phyloP scores from a whole-genome alignment of 2,329 filamentous ascomycete genomes.

The Septoria linicola region DNA sequence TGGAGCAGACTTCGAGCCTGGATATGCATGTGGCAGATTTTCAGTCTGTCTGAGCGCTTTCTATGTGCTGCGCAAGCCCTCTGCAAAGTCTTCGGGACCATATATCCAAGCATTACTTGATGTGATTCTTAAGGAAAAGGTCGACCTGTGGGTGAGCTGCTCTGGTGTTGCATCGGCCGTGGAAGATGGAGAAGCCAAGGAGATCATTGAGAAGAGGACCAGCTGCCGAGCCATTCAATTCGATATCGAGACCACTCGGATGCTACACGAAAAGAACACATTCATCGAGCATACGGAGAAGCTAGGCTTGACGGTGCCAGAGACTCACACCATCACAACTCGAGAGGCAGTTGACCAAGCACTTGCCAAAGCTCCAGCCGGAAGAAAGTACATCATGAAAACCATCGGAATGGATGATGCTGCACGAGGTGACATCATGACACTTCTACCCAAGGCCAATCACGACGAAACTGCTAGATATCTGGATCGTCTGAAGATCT shows the following conservation, averaged over 20 bases:
- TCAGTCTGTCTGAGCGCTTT: constrained; percentile 59
- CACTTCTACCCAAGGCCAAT: constrained; percentile 59
- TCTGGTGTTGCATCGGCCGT: constrained; percentile 66
- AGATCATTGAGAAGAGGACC: constrained; percentile 59
- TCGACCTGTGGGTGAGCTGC: constrained; percentile 72
- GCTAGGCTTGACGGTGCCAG: constrained; percentile 51
- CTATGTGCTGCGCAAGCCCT: constrained; percentile 47
- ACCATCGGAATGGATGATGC: constrained; percentile 62
- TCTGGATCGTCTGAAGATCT: constrained; percentile 57
- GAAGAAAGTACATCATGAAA: constrained; percentile 64
- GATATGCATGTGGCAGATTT: constrained; percentile 52
- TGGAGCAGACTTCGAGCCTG: constrained; percentile 61
- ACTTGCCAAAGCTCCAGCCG: constrained; percentile 16
- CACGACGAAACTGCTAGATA: constrained; percentile 55
- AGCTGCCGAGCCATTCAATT: constrained; percentile 65
- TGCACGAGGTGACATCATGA: constrained; percentile 59
- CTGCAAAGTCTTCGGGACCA: constrained; percentile 35
- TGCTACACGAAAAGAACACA: constrained; percentile 62
- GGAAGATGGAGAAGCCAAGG: constrained; percentile 65
- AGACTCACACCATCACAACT: constrained; percentile 53
- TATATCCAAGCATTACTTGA: constrained; percentile 60
- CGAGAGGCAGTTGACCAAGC: constrained; percentile 8
- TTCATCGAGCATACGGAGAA: constrained; percentile 61
- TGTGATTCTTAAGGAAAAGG: constrained; percentile 59
- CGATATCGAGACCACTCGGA: constrained; percentile 54